These are phyloP conservation scores for Sporisorium exsertum DNA, from an alignment of 1,284 basidiomycete genomes.

Conservation along the genomic window DNA sequence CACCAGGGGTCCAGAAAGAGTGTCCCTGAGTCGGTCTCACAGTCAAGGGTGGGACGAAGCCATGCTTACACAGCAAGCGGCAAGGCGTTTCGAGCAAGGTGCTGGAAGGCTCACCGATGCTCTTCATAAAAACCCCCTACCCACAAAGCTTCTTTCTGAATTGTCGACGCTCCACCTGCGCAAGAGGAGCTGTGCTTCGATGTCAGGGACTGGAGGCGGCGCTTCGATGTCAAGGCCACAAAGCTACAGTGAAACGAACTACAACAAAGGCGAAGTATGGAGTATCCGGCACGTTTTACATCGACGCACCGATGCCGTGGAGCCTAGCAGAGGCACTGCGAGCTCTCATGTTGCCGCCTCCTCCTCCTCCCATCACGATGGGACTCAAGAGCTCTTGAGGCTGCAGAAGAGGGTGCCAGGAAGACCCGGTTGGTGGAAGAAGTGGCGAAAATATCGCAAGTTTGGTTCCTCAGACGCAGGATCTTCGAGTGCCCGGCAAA, in stretches of 20 bases:
- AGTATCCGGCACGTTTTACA: not conserved
- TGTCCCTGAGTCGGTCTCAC: not conserved
- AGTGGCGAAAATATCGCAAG: too few relatives aligned
- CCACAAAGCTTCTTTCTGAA: not conserved
- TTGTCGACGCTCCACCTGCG: not conserved
- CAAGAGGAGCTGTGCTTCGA: not conserved
- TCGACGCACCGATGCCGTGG: not conserved
- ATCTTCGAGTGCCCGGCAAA: too few relatives aligned
- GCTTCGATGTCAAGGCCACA: not conserved
- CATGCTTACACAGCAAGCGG: not conserved
- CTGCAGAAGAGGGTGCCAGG: not conserved
- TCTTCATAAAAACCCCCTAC: not conserved
- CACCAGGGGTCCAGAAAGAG: not conserved
- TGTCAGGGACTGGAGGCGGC: not conserved
- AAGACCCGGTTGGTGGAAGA: too few relatives aligned
- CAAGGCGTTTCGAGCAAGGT: not conserved
- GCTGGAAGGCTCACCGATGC: not conserved
- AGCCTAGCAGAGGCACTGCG: not conserved
- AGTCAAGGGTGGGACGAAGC: not conserved
- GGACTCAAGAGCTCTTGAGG: not conserved
- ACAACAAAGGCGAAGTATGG: conserved; percentile 4
- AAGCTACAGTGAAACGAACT: not conserved
- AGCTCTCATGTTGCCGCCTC: not conserved
- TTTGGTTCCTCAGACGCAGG: too few relatives aligned
- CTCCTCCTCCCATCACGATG: not conserved